Evolutionary conservation across 2,329 filamentous ascomycete species (phyloP), one percentile per base, ranked within the genome.

Genomic region (Alternaria metachromatica): DNA sequence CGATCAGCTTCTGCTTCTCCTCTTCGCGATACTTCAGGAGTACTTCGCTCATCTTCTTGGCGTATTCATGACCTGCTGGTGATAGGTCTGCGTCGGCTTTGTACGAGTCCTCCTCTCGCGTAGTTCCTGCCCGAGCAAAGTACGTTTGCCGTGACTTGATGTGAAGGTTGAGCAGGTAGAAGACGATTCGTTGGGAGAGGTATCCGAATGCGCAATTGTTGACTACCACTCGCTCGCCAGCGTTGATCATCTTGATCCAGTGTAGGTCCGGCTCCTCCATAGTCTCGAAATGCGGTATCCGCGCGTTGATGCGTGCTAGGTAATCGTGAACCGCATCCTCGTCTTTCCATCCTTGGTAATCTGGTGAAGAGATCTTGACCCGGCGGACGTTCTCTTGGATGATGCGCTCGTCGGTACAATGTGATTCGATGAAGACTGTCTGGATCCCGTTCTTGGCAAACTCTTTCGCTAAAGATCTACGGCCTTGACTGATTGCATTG

Each of bases 211-310:
- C 94, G 78, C 96, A 92, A 71, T 98, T 97, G 83, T 99, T 99
- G 81, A 98, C 95, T 72, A 95, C 91, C 76, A 99, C 91, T 70
- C 93, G 90, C 76, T 95, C 89, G 48, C 96, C 96, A 8, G 96
- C 96, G 72, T 99, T 99, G 78, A 98, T 97, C 95, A 99, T 97
- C 84, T 97, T 97, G 83, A 99, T 95, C 82, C 95, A 99, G 79
- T 98, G 97, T 67, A 99, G 86, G 70, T 98, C 94, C 28, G 87
- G 86, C 80, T 99, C 96, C 73, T 94, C 88, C 94, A 99, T 98
- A 1, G 93, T 97, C 82, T 99, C 94, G 72, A 97, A 99, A 63
- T 95, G 90, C 20, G 96, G 96, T 63, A 99, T 99, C 71, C 96
- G 93, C 72, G 92, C 90, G 67, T 93, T 90, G 76, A 99, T 98